Evolutionary conservation across 441 rosid species (phyloP).

Genomic region (Jatropha multifida): DNA sequence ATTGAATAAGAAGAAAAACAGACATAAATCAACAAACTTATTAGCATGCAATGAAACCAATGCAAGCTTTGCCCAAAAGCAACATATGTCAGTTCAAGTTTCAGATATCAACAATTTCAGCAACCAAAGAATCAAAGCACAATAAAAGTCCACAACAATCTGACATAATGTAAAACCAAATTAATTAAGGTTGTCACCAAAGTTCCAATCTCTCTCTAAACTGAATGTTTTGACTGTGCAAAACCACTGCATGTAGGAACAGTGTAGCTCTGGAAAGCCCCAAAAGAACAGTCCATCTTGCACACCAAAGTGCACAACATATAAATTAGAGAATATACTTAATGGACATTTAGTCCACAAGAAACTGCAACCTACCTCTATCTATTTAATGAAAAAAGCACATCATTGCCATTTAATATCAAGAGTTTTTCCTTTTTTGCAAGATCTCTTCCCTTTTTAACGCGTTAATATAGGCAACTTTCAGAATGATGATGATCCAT

Average conservation of each 20-base stretch:
- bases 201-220: background rate
- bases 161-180: background rate
- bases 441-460: background rate
- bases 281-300: background rate
- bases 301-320: background rate
- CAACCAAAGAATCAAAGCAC: background rate
- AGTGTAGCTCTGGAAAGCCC: background rate
- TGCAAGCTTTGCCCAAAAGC: background rate
- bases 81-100: background rate
- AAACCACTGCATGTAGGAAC: background rate
- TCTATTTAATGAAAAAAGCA: background rate
- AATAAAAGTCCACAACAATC: background rate
- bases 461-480: background rate
- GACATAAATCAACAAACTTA: slow-evolving; percentile 12
- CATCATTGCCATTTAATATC: background rate
- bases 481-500: background rate
- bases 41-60: background rate
- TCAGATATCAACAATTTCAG: background rate
- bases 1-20: slow-evolving; percentile 14
- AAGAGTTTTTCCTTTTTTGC: background rate
- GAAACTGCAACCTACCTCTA: background rate
- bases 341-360: background rate
- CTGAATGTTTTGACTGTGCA: background rate
- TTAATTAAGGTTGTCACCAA: background rate
- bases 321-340: background rate